Evolutionary conservation across 441 rosid genomes (phyloP).

Genomic region (Arabidopsis lyrata): DNA sequence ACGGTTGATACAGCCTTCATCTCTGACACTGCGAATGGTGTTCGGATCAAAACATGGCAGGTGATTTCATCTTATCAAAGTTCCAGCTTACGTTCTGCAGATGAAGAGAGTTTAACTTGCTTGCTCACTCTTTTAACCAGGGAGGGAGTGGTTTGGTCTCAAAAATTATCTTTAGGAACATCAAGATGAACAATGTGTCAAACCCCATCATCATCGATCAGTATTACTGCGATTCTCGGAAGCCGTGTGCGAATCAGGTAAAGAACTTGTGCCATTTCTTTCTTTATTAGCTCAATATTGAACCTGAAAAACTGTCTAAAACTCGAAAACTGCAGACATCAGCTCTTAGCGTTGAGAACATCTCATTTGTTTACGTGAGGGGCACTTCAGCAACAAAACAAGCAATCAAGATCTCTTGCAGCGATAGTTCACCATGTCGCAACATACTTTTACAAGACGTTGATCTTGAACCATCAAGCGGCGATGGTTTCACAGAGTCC

Average conservation of each 20-base stretch:
- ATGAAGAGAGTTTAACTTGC: not conserved
- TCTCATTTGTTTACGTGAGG: slow-evolving; percentile 58
- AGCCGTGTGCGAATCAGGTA: slow-evolving; percentile 91
- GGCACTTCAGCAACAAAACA: slow-evolving; percentile 87
- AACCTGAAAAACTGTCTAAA: slow-evolving; percentile 1
- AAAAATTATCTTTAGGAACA: slow-evolving; percentile 63
- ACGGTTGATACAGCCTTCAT: slow-evolving; percentile 68
- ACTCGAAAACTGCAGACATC: slow-evolving; percentile 62
- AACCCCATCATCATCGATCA: slow-evolving; percentile 89
- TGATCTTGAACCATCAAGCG: slow-evolving; percentile 53
- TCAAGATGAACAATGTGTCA: slow-evolving; percentile 80
- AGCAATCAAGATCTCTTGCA: slow-evolving; percentile 82
- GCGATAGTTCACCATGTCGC: slow-evolving; percentile 68
- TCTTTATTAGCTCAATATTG: not conserved
- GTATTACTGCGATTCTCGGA: slow-evolving; percentile 80
- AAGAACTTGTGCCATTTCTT: slow-evolving; percentile 11
- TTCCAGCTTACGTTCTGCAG: slow-evolving; percentile 16
- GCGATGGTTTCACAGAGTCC: slow-evolving; percentile 53
- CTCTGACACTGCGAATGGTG: slow-evolving; percentile 78
- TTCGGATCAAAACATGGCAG: slow-evolving; percentile 99
- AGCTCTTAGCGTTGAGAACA: slow-evolving; percentile 70
- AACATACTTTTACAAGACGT: slow-evolving; percentile 69
- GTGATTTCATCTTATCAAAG: slow-evolving; percentile 46
- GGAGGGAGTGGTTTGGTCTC: slow-evolving; percentile 84
- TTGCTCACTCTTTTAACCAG: slow-evolving; percentile 47